A percentile compares a stretch with the other conserved stretches of the same genome.
These are phyloP conservation scores for Didymosphaeria variabile DNA, from an alignment of 2,329 filamentous ascomycete species.

Conservation along the genomic window DNA sequence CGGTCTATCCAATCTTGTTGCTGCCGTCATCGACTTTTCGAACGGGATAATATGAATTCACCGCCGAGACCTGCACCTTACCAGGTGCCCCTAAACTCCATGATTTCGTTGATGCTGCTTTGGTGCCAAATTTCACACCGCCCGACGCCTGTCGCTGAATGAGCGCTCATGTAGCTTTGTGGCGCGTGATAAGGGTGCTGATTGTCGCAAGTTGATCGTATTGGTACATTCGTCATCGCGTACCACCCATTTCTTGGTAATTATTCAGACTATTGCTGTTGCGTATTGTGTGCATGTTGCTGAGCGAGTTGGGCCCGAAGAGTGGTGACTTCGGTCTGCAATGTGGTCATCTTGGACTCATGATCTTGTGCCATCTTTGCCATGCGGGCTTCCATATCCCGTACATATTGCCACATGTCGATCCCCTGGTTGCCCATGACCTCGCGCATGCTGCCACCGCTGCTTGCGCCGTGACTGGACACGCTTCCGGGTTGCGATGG, in stretches of 20 bases:
- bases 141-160: constrained; percentile 16
- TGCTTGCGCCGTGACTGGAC: constrained; percentile 65
- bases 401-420: constrained; percentile 76
- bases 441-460: constrained; percentile 70
- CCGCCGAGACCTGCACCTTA: background rate
- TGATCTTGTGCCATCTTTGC: constrained; percentile 58
- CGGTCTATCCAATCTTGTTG: background rate
- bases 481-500: constrained; percentile 60
- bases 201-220: constrained; percentile 12
- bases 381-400: constrained; percentile 69
- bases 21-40: background rate
- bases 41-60: background rate
- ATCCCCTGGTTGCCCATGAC: constrained; percentile 64
- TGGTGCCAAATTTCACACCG: constrained; percentile 7
- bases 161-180: constrained; percentile 12
- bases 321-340: constrained; percentile 56
- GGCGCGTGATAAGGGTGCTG: constrained; percentile 14
- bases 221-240: constrained; percentile 9
- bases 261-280: constrained; percentile 14
- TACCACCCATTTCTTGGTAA: background rate
- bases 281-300: constrained; percentile 35
- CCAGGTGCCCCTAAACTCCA: constrained; percentile 7
- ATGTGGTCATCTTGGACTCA: constrained; percentile 53
- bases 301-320: constrained; percentile 49
- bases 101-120: constrained; percentile 20